Conservation (phyloP, 2,329 filamentous ascomycete genomes). For the Elsinoe ampelina region DNA sequence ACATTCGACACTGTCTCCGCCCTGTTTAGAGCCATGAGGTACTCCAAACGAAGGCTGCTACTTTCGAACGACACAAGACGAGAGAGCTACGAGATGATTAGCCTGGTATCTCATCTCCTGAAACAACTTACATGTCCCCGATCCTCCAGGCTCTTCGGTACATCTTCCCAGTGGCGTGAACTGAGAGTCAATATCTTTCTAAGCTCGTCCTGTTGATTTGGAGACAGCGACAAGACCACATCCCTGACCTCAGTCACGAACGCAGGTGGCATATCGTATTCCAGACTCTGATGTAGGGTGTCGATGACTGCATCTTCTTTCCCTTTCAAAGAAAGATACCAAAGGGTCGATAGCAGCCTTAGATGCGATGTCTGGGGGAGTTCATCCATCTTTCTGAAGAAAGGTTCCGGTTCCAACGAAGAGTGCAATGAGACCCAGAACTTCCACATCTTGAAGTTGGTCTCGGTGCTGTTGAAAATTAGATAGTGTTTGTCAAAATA, state of each 20-base stretch:
- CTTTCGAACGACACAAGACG: not conserved
- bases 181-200: too few relatives aligned
- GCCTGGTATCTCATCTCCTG: too few relatives aligned
- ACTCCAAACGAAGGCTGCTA: conserved; percentile 2
- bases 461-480: not conserved
- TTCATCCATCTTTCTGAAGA: not conserved
- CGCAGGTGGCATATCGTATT: too few relatives aligned
- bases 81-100: too few relatives aligned
- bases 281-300: not conserved
- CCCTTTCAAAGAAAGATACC: not conserved
- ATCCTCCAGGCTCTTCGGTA: too few relatives aligned
- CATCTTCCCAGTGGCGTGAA: too few relatives aligned
- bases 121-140: too few relatives aligned
- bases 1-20: not conserved
- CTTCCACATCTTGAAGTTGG: conserved; percentile 3
- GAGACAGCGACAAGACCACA: not conserved
- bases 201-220: too few relatives aligned
- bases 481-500: not conserved
- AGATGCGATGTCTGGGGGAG: not conserved
- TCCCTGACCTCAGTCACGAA: not conserved
- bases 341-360: not conserved
- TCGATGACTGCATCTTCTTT: not conserved
- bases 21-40: not conserved
- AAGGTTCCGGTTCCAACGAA: not conserved
- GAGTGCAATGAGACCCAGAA: not conserved